phyloP scores from a whole-genome alignment of 1,139 yeast genomes.

The Hyphopichia khmerensis region DNA sequence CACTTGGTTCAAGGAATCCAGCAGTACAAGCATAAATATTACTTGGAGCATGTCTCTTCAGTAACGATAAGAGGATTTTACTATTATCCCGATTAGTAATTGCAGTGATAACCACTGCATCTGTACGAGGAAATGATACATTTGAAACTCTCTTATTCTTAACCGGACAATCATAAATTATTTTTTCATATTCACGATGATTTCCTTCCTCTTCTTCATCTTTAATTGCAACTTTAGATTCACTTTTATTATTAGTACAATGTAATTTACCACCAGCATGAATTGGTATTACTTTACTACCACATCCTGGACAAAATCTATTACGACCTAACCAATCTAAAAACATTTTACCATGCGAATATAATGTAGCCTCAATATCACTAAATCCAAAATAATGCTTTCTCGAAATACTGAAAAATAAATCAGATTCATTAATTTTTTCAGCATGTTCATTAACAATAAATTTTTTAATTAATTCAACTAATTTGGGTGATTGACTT shows the following conservation, averaged over 20 bases:
- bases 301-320: slow-evolving; percentile 88
- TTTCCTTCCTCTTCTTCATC: slow-evolving; percentile 10
- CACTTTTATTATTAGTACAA: slow-evolving; percentile 46
- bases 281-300: slow-evolving; percentile 62
- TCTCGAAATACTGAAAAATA: slow-evolving; percentile 34
- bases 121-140: slow-evolving; percentile 88
- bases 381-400: slow-evolving; percentile 36
- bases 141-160: slow-evolving; percentile 54
- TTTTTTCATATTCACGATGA: slow-evolving; percentile 13
- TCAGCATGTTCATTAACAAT: slow-evolving; percentile 4
- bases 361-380: slow-evolving; percentile 59
- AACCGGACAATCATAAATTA: slow-evolving; percentile 47
- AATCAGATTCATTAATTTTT: slow-evolving; percentile 9
- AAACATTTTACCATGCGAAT: slow-evolving; percentile 81
- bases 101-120: slow-evolving; percentile 82
- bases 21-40: slow-evolving; percentile 77
- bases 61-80: slow-evolving; percentile 70
- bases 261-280: slow-evolving; percentile 80
- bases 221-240: slow-evolving; percentile 7
- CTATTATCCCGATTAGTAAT: slow-evolving; percentile 61
- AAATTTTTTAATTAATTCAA: slow-evolving; percentile 19
- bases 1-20: slow-evolving; percentile 95
- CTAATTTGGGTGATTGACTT: slow-evolving; percentile 29
- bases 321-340: slow-evolving; percentile 81
- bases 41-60: slow-evolving; percentile 49